These are phyloP conservation scores for Mariannaea elegans DNA, from an alignment of 2,329 filamentous ascomycete species.

Conservation along the genomic window DNA sequence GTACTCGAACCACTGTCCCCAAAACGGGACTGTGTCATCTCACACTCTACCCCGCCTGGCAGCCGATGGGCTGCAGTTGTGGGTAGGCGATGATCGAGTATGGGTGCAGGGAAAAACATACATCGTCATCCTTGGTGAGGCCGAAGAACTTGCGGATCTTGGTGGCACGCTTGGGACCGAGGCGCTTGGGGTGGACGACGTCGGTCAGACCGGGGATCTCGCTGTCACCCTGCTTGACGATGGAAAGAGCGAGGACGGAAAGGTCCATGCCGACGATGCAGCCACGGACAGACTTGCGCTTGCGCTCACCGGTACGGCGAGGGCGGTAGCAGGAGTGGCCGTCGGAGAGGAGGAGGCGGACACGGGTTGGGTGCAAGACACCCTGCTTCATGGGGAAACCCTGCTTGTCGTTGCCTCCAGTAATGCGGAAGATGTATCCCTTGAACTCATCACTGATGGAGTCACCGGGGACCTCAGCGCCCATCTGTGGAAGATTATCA, in stretches of 20 bases:
- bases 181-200: slow-evolving; percentile 97
- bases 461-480: slow-evolving; percentile 91
- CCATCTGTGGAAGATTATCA: slow-evolving; percentile 67
- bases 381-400: slow-evolving; percentile 99
- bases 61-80: slow-evolving; percentile 55
- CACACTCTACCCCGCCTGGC: slow-evolving; percentile 68
- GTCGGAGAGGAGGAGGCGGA: slow-evolving; percentile 92
- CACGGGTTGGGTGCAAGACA: slow-evolving; percentile 98
- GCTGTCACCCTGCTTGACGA: slow-evolving; percentile 97
- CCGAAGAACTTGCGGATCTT: slow-evolving; percentile 99
- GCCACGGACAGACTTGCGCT: slow-evolving; percentile 98
- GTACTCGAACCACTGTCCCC: slow-evolving; percentile 36
- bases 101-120: slow-evolving; percentile 73
- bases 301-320: slow-evolving; percentile 97
- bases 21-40: slow-evolving; percentile 50
- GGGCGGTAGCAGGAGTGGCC: slow-evolving; percentile 99
- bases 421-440: slow-evolving; percentile 99
- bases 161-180: slow-evolving; percentile 99
- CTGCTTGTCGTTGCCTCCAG: slow-evolving; percentile 99
- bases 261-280: slow-evolving; percentile 98
- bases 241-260: slow-evolving; percentile 89
- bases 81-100: slow-evolving; percentile 76
- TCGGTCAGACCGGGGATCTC: slow-evolving; percentile 98
- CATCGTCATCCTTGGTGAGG: slow-evolving; percentile 99
- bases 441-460: slow-evolving; percentile 99